Conservation (phyloP, 345 rosid species). For the Citrus mangshanensis region DNA sequence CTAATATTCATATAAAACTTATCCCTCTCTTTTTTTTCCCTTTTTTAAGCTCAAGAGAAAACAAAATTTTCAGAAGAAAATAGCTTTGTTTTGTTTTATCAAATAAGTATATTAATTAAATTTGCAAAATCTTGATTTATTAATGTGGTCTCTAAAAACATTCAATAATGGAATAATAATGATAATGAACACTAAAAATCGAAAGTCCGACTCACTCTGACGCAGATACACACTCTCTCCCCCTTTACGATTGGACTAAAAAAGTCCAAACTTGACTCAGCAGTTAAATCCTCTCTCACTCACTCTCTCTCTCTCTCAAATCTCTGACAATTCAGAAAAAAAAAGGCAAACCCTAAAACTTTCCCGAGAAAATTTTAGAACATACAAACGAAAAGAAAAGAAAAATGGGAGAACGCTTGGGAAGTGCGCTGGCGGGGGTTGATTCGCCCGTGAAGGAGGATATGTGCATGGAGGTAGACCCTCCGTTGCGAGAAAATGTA, state of each 20-base stretch:
- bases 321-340: neutral
- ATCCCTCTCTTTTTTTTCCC: too few relatives aligned
- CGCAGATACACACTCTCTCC: neutral
- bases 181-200: neutral
- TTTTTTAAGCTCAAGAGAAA: too few relatives aligned
- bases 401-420: conserved; percentile 52
- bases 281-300: neutral
- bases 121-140: too few relatives aligned
- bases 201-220: neutral
- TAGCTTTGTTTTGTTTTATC: too few relatives aligned
- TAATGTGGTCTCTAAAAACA: too few relatives aligned
- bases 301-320: neutral
- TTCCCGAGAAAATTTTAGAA: neutral
- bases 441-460: conserved; percentile 55
- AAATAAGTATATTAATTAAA: too few relatives aligned
- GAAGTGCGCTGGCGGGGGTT: conserved; percentile 35
- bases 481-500: conserved; percentile 44
- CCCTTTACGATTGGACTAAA: neutral
- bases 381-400: neutral
- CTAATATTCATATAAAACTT: too few relatives aligned
- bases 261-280: neutral
- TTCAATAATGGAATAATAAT: too few relatives aligned
- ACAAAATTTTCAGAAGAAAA: too few relatives aligned
- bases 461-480: conserved; percentile 64
- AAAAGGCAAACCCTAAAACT: neutral